A percentile compares a stretch with the other conserved stretches of the same genome.
phyloP scores from a whole-genome alignment of 2,329 filamentous ascomycete genomes.

The Coniochaeta ligniaria region DNA sequence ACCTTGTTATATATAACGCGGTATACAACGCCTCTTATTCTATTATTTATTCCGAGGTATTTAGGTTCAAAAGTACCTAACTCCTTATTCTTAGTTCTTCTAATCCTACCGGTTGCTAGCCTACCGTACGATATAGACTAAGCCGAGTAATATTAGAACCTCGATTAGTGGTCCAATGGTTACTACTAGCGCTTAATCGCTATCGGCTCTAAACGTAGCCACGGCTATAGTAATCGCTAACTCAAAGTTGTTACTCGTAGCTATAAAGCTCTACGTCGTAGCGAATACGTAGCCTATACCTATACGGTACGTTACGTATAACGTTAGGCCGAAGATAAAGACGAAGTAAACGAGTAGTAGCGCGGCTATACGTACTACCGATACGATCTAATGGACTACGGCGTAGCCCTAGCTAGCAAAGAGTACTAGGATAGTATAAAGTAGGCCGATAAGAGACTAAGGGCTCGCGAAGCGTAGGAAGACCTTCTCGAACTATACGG shows the following conservation, averaged over 20 bases:
- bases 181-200: slow-evolving; percentile 71
- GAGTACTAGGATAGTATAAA: slow-evolving; percentile 82
- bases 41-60: too few species aligned
- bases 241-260: slow-evolving; percentile 90
- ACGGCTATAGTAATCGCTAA: slow-evolving; percentile 84
- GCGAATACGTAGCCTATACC: slow-evolving; percentile 63
- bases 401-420: slow-evolving; percentile 79
- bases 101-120: slow-evolving; percentile 47
- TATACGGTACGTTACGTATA: slow-evolving; percentile 50
- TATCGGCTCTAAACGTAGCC: slow-evolving; percentile 69
- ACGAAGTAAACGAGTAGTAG: slow-evolving; percentile 78
- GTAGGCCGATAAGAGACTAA: slow-evolving; percentile 71
- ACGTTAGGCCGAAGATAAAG: slow-evolving; percentile 64
- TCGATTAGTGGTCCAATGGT: slow-evolving; percentile 84
- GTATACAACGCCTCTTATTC: too few species aligned
- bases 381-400: slow-evolving; percentile 76
- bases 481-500: slow-evolving; percentile 61
- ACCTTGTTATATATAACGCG: too few species aligned
- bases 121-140: slow-evolving; percentile 69
- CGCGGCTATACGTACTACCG: slow-evolving; percentile 72
- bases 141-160: slow-evolving; percentile 68
- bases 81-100: slow-evolving; percentile 26
- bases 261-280: slow-evolving; percentile 78
- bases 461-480: slow-evolving; percentile 67
- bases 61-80: not conserved